Conservation (phyloP, 2,329 filamentous ascomycete species). For the Colletotrichum somersetense region DNA sequence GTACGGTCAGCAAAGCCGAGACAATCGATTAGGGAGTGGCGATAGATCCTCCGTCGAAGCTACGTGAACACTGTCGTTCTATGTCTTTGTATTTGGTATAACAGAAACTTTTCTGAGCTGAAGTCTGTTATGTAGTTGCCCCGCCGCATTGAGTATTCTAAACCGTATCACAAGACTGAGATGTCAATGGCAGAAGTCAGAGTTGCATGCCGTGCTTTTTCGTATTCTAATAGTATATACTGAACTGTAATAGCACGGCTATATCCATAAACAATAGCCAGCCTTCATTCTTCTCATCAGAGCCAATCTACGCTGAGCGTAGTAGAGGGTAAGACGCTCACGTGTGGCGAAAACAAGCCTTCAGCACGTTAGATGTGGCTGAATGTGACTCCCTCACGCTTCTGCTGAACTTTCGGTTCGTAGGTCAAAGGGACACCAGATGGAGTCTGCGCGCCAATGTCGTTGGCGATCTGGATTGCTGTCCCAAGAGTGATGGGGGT, state of each 20-base stretch:
- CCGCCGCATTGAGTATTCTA: too few relatives aligned
- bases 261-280: neutral
- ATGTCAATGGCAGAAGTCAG: too few relatives aligned
- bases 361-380: neutral
- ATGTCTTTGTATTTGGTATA: too few relatives aligned
- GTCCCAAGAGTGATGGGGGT: constrained; percentile 10
- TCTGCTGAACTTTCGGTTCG: neutral
- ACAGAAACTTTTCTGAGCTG: too few relatives aligned
- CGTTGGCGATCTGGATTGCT: neutral
- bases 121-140: too few relatives aligned
- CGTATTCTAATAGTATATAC: too few relatives aligned
- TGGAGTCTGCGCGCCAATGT: constrained; percentile 11
- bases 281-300: neutral
- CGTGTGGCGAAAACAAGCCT: neutral
- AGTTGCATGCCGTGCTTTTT: too few relatives aligned
- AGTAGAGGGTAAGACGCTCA: neutral
- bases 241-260: too few relatives aligned
- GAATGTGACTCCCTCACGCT: neutral
- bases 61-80: too few relatives aligned
- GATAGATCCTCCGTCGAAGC: neutral
- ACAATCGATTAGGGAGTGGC: neutral
- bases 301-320: neutral
- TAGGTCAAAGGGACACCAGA: constrained; percentile 22
- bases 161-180: too few relatives aligned
- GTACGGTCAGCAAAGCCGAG: neutral